phyloP scores from a whole-genome alignment of 129 eudicot species.

The Flaveria bidentis region DNA sequence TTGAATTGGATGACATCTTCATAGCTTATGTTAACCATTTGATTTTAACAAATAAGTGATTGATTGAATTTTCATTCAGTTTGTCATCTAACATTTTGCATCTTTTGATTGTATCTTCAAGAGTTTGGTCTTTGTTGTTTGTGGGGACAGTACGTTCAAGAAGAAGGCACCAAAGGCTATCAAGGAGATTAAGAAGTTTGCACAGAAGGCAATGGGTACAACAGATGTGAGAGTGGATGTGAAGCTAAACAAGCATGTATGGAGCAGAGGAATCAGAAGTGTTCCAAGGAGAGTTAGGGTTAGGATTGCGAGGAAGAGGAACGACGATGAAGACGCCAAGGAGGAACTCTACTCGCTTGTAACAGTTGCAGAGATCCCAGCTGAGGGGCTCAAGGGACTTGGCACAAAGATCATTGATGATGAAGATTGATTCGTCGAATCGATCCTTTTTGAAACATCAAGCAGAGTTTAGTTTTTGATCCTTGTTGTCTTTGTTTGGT shows the following conservation, averaged over 20 bases:
- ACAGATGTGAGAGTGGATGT: conserved; percentile 17
- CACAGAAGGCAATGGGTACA: conserved; percentile 17
- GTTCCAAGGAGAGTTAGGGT: conserved; percentile 22
- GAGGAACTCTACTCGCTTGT: conserved; percentile 24
- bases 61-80: not conserved
- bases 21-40: no score
- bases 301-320: conserved; percentile 19
- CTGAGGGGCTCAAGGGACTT: conserved; percentile 13
- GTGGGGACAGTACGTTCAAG: conserved; percentile 7
- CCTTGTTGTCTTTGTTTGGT: conserved; percentile 11
- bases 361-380: conserved; percentile 4
- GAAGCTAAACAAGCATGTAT: conserved; percentile 13
- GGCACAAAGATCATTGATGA: conserved; percentile 17
- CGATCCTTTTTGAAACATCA: not conserved
- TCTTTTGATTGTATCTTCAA: not conserved
- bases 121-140: not conserved
- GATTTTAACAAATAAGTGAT: not conserved
- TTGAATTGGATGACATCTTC: not conserved
- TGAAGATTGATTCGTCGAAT: conserved; percentile 2
- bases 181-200: conserved; percentile 22
- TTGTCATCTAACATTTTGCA: not conserved
- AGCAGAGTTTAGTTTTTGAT: not conserved
- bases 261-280: conserved; percentile 23
- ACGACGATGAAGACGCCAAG: conserved; percentile 20
- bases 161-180: conserved; percentile 16